Evolutionary conservation across 495 filamentous ascomycete genomes (phyloP).

Genomic region (Neurospora sublineolata): DNA sequence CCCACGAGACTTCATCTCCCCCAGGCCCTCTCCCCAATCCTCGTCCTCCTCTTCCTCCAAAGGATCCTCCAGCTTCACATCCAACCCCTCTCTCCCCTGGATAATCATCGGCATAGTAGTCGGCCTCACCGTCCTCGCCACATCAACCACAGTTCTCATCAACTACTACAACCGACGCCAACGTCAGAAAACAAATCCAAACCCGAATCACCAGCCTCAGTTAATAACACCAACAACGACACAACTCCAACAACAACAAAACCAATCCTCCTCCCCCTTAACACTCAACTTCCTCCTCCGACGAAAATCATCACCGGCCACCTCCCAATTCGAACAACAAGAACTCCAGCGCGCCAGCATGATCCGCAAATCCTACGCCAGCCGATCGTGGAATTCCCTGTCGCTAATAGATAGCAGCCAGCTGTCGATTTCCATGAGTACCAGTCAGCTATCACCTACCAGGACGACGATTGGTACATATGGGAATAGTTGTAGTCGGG

Average conservation of each 20-base stretch:
- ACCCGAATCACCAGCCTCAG: slow-evolving; percentile 12
- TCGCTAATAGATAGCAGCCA: background rate
- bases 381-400: slow-evolving; percentile 17
- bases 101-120: slow-evolving; percentile 21
- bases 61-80: background rate
- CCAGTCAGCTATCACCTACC: background rate
- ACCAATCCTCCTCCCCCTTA: background rate
- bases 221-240: slow-evolving; percentile 1
- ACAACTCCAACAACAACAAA: background rate
- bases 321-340: slow-evolving; percentile 19
- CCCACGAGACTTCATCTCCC: background rate
- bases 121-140: slow-evolving; percentile 16
- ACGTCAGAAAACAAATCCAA: slow-evolving; percentile 3
- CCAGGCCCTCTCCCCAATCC: background rate
- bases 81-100: slow-evolving; percentile 10
- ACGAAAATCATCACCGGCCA: slow-evolving; percentile 14
- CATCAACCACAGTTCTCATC: slow-evolving; percentile 15
- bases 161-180: slow-evolving; percentile 15
- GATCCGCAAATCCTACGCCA: slow-evolving; percentile 38
- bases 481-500: background rate
- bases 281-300: background rate
- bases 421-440: background rate
- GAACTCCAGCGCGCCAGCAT: slow-evolving; percentile 30
- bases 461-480: background rate
- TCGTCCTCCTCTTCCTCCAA: background rate